These are phyloP conservation scores for Penicillium sclerotiorum DNA, from an alignment of 2,329 filamentous ascomycete genomes.

Conservation along the genomic window DNA sequence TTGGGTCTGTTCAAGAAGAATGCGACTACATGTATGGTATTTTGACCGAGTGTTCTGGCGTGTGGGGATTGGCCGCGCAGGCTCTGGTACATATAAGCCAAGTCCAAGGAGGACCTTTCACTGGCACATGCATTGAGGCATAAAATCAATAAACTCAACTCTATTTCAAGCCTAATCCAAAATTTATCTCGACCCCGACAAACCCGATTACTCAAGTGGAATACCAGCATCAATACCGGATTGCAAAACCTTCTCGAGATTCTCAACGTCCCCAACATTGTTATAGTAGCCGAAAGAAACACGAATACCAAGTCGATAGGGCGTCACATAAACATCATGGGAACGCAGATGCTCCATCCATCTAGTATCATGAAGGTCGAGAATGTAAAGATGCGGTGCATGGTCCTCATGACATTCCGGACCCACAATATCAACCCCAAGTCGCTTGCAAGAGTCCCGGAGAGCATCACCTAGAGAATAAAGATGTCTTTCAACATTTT, in stretches of 20 bases:
- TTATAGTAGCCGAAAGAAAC: neutral
- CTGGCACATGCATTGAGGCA: too few species aligned
- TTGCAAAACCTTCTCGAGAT: neutral
- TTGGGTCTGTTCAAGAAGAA: neutral
- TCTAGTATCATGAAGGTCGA: neutral
- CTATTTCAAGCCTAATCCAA: too few species aligned
- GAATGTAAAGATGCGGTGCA: neutral
- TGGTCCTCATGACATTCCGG: neutral
- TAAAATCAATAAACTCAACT: too few species aligned
- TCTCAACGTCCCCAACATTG: neutral
- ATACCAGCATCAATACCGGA: neutral
- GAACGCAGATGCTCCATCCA: neutral
- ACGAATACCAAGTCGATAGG: neutral
- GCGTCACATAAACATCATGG: neutral
- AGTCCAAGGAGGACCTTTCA: neutral
- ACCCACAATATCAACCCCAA: neutral
- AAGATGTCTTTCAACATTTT: neutral
- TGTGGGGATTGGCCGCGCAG: neutral
- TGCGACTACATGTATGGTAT: neutral
- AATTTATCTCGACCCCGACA: too few species aligned
- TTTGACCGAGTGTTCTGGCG: neutral
- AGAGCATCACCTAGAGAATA: neutral
- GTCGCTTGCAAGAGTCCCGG: neutral
- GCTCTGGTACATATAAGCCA: neutral
- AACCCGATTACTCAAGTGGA: neutral